A percentile compares a stretch with the other conserved stretches of the same genome.
Evolutionary conservation across 2,329 filamentous ascomycete species (phyloP).

Genomic region (Blumeriella jaapii): DNA sequence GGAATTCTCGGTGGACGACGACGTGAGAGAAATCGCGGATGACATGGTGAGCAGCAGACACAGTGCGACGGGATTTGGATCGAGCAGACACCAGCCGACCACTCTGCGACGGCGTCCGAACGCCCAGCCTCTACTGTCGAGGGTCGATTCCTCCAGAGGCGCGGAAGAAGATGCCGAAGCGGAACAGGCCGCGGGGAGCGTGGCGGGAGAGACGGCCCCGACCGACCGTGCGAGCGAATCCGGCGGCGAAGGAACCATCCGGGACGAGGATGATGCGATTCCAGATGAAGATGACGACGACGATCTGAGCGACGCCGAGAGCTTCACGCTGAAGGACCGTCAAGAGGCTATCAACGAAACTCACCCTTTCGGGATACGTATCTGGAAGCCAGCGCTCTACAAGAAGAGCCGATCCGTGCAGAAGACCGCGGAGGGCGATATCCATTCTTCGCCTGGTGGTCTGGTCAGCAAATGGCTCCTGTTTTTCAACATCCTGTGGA

Average conservation of each 20-base stretch:
- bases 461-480: slow-evolving; percentile 76
- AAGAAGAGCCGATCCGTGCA: slow-evolving; percentile 96
- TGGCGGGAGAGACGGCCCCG: slow-evolving; percentile 10
- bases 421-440: slow-evolving; percentile 90
- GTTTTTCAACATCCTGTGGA: slow-evolving; percentile 85
- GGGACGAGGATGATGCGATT: slow-evolving; percentile 29
- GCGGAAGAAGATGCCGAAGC: slow-evolving; percentile 30
- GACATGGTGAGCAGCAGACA: slow-evolving; percentile 38
- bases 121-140: slow-evolving; percentile 33
- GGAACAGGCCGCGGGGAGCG: slow-evolving; percentile 12
- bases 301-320: slow-evolving; percentile 82
- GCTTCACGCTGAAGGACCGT: slow-evolving; percentile 92
- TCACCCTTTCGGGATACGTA: slow-evolving; percentile 94
- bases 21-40: slow-evolving; percentile 65
- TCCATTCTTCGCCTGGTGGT: slow-evolving; percentile 86
- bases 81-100: slow-evolving; percentile 36
- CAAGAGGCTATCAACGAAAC: slow-evolving; percentile 98
- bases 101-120: slow-evolving; percentile 38
- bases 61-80: slow-evolving; percentile 31
- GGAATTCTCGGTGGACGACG: slow-evolving; percentile 86
- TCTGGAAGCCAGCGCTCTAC: slow-evolving; percentile 98
- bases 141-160: slow-evolving; percentile 37
- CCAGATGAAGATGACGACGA: slow-evolving; percentile 48
- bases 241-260: slow-evolving; percentile 20
- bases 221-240: slow-evolving; percentile 11